Evolutionary conservation across 257 asterid species (phyloP).

Genomic region (Primulina tabacum): DNA sequence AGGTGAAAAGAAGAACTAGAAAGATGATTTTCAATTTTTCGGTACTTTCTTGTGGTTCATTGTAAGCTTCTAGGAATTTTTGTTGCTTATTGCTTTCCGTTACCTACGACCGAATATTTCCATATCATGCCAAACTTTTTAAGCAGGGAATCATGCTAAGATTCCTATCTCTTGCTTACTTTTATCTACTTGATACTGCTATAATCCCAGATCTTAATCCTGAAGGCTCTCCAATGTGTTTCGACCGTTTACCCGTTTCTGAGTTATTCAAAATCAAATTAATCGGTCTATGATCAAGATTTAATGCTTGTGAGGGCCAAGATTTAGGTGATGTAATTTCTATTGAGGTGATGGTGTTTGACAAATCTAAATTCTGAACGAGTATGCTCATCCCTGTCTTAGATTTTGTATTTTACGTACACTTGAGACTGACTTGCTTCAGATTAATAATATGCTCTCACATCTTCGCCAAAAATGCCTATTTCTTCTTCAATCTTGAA

Average conservation of each 20-base stretch:
- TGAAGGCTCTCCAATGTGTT: background rate
- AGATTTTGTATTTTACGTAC: no score
- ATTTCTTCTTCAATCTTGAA: no score
- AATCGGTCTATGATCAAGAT: background rate
- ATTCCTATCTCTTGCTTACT: no score
- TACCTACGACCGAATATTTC: background rate
- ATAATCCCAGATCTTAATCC: background rate
- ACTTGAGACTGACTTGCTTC: no score
- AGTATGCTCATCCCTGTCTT: background rate
- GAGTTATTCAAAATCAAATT: no score
- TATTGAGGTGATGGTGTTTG: background rate
- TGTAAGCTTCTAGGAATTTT: slow-evolving; percentile 23
- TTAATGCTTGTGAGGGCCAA: background rate
- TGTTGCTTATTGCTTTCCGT: slow-evolving; percentile 18
- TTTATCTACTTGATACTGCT: background rate
- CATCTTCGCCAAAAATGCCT: no score
- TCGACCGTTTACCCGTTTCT: no score
- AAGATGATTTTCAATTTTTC: slow-evolving; percentile 13
- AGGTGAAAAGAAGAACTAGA: slow-evolving; percentile 52
- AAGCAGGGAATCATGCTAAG: background rate
- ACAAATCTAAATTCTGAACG: background rate
- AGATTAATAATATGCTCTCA: no score
- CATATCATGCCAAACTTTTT: background rate
- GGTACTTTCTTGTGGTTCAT: slow-evolving; percentile 16
- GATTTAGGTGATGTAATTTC: background rate